Conservation (phyloP, 345 rosid species). For the Eucalyptus tenuipes region DNA sequence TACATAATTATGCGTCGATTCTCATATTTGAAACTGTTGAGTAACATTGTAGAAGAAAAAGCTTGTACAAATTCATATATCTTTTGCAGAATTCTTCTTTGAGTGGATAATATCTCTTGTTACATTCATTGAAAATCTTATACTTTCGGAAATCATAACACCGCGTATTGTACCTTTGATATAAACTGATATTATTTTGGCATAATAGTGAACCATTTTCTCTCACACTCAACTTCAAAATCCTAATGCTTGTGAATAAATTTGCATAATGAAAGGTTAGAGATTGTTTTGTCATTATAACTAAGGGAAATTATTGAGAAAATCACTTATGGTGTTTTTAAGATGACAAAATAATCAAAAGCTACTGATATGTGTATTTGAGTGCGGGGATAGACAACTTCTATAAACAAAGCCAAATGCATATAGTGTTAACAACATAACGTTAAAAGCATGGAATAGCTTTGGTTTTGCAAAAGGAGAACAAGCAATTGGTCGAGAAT, state of each 20-base stretch:
- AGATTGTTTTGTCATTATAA: background rate
- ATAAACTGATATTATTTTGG: background rate
- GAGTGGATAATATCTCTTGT: background rate
- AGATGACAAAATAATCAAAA: background rate
- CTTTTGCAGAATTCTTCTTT: background rate
- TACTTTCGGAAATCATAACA: background rate
- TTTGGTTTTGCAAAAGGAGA: background rate
- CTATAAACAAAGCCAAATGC: background rate
- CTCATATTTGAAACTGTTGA: background rate
- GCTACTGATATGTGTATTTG: background rate
- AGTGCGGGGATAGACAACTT: accelerated
- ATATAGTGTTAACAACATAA: background rate
- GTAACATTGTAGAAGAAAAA: background rate
- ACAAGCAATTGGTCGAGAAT: background rate
- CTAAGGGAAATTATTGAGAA: background rate
- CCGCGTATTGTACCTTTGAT: background rate
- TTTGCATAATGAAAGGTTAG: background rate
- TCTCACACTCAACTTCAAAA: background rate
- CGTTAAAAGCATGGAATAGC: background rate
- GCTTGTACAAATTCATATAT: background rate
- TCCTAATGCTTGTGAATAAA: background rate
- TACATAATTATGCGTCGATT: background rate
- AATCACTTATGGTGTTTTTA: background rate
- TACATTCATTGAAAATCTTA: background rate
- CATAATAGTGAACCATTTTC: background rate